Evolutionary conservation across 106 monocot genomes (phyloP), one percentile per base, ranked within the genome.

Genomic region (Chionographis japonica): DNA sequence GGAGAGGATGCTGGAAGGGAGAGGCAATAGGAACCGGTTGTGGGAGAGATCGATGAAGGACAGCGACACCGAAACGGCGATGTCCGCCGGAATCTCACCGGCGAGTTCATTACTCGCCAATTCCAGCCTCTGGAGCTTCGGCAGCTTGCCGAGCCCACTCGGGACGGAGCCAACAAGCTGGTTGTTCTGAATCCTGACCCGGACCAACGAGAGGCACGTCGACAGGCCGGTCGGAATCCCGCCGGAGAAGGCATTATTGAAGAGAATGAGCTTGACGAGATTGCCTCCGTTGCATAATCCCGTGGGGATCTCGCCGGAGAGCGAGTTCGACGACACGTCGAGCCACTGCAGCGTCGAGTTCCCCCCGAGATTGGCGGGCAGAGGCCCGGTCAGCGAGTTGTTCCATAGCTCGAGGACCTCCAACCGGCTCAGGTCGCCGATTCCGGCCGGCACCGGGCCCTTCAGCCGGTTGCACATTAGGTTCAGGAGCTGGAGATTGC

Each of bases 221-320:
- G 90, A 65, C 56, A 94, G 62, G 5, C 78, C 49, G 4, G 58
- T 49, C 5, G 94, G 94, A 14, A 90, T 84, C n/a, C 59, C 19
- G n/a, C 94, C 94, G 12, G 94, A 75, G 76, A 94, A 94, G 3
- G 65, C 82, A 27, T 94, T 94, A 77, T 84, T 85, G 79, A 94
- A 94, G 35, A 94, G 84, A 70, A 94, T 94, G 68, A 94, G 90
- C 85, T 94, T 94, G 12, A 78, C 85, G 70, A 94, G 87, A 50
- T 85, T 90, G 16, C 80, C 78, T 6, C 78, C 62, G 40, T 75
- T 57, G 46, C 94, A 94, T 8, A 94, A 62, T 3, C 79, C 80
- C 0, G 17, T 4, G 0, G 94, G 94, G 40, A 94, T 83, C 57
- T 37, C 61, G 12, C 90, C 94, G 4, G 85, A 83, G 15, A 94